Percentiles rank a stretch among this genome's conserved stretches.
These are phyloP conservation scores for Crithidia fasciculata DNA, from an alignment of 208 protist species.

Conservation along the genomic window DNA sequence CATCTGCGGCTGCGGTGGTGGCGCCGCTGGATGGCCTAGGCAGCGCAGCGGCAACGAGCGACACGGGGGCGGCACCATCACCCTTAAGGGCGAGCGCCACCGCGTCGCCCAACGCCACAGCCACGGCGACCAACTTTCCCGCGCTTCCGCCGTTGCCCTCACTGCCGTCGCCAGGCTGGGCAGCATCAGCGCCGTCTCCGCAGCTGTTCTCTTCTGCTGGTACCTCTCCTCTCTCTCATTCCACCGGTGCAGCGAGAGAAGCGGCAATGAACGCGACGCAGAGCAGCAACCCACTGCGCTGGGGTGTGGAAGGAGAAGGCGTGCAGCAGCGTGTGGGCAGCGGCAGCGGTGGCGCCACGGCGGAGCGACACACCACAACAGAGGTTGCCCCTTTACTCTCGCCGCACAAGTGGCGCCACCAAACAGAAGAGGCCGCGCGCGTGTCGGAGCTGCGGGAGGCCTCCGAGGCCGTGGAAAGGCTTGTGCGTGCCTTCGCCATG, in stretches of 20 bases:
- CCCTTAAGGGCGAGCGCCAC: not conserved
- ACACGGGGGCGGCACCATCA: not conserved
- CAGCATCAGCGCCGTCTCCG: not conserved
- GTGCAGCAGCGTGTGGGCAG: not conserved
- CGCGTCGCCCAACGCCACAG: not conserved
- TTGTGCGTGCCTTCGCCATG: constrained; percentile 80
- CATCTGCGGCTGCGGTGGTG: not conserved
- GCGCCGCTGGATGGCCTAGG: not conserved
- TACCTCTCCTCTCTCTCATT: not conserved
- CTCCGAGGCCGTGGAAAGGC: constrained; percentile 82
- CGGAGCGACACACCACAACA: not conserved
- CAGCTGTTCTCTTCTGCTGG: not conserved
- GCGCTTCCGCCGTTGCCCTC: constrained; percentile 15
- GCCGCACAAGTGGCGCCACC: constrained; percentile 16
- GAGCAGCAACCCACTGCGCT: no score
- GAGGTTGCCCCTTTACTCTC: constrained; percentile 45
- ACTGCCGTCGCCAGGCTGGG: constrained; percentile 28
- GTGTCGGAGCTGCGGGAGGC: constrained; percentile 77
- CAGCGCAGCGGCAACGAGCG: not conserved
- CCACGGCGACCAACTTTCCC: not conserved
- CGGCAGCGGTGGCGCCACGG: not conserved
- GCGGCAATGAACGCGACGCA: not conserved
- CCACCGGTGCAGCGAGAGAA: not conserved
- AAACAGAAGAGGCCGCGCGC: constrained; percentile 36
- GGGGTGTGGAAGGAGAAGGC: no score